These are phyloP conservation scores for Kwoniella shivajii DNA, from an alignment of 1,284 basidiomycete species.

Conservation along the genomic window DNA sequence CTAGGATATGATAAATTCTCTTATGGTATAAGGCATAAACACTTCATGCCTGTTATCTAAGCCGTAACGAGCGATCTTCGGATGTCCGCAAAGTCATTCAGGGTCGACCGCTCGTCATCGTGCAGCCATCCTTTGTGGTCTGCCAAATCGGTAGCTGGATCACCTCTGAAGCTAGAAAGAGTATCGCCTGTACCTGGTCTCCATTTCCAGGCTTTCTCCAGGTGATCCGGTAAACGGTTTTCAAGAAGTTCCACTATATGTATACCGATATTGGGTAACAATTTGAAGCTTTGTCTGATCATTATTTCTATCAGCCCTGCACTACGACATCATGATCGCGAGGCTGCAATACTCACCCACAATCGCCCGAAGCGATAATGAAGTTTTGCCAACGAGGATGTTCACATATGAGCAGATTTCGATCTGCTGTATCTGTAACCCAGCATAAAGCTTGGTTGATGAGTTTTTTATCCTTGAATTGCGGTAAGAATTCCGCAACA, in stretches of 20 bases:
- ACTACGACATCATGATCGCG: not conserved
- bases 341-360: conserved; percentile 21
- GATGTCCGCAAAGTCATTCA: too few species aligned
- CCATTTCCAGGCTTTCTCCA: conserved; percentile 39
- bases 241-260: conserved; percentile 50
- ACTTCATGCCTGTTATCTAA: too few species aligned
- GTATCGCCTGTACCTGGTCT: conserved; percentile 40
- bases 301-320: not conserved
- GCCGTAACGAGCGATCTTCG: too few species aligned
- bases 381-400: conserved; percentile 40
- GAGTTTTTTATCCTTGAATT: conserved; percentile 33
- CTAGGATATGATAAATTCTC: too few species aligned
- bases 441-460: conserved; percentile 48
- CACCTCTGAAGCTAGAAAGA: conserved; percentile 14
- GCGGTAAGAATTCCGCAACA: conserved; percentile 40
- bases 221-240: conserved; percentile 34
- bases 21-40: too few species aligned
- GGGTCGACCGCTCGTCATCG: conserved; percentile 18
- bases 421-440: conserved; percentile 49
- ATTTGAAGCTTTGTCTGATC: conserved; percentile 44
- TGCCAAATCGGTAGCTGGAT: conserved; percentile 34
- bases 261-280: conserved; percentile 53
- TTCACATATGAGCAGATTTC: conserved; percentile 37
- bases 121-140: conserved; percentile 41
- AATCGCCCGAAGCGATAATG: conserved; percentile 43